These are phyloP conservation scores for Xylaria acuta DNA, from an alignment of 495 filamentous ascomycete species.

Conservation along the genomic window DNA sequence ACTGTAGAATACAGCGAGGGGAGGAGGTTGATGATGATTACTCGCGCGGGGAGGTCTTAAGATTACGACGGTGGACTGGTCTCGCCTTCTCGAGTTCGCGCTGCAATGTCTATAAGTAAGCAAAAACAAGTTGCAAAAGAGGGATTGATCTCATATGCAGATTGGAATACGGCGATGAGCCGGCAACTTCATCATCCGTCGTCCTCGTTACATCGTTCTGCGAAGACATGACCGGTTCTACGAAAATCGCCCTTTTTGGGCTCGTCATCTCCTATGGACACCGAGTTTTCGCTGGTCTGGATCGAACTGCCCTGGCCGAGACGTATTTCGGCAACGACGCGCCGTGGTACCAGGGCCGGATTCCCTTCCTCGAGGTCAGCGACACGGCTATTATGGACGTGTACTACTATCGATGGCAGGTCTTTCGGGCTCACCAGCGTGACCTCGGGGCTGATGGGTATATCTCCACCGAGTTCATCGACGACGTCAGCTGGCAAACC, in stretches of 20 bases:
- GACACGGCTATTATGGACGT: constrained; percentile 35
- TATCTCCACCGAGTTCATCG: constrained; percentile 43
- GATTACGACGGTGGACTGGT: not conserved
- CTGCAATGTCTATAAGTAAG: not conserved
- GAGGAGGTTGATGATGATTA: not conserved
- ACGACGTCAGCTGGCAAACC: constrained; percentile 38
- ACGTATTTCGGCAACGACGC: constrained; percentile 24
- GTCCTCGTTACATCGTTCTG: not conserved
- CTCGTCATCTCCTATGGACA: not conserved
- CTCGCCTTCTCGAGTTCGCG: not conserved
- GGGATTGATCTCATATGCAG: not conserved
- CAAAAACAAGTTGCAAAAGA: not conserved
- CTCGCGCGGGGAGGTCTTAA: not conserved
- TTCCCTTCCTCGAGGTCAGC: constrained; percentile 26
- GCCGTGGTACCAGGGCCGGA: constrained; percentile 24
- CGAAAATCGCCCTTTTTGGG: constrained; percentile 3
- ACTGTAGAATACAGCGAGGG: not conserved
- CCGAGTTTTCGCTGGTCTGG: not conserved
- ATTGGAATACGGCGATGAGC: not conserved
- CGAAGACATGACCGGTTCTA: not conserved
- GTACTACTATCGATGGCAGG: constrained; percentile 45
- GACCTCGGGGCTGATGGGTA: constrained; percentile 40
- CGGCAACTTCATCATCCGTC: not conserved
- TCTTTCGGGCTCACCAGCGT: constrained; percentile 44
- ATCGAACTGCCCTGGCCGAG: constrained; percentile 3